Evolutionary conservation across 441 rosid species (phyloP).

Genomic region (Adansonia rubrostipa): DNA sequence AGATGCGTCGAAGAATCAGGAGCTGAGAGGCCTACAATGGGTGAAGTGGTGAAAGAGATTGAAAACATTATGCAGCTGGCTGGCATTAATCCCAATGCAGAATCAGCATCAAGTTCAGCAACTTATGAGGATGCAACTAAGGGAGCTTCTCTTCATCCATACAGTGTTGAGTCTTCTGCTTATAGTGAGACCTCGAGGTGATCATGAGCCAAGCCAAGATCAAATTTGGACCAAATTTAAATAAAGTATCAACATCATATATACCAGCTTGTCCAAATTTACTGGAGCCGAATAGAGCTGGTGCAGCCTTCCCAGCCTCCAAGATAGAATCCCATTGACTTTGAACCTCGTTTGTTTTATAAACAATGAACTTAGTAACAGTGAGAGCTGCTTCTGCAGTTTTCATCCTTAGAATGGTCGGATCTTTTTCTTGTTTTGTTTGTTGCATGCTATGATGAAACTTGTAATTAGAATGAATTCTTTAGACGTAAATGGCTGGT

Average conservation of each 20-base stretch:
- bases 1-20: slow-evolving; percentile 66
- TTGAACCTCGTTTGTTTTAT: not conserved
- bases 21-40: slow-evolving; percentile 67
- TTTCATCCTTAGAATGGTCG: not conserved
- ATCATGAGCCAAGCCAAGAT: not conserved
- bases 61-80: slow-evolving; percentile 68
- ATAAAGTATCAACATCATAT: not conserved
- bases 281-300: not conserved
- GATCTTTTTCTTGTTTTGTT: not conserved
- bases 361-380: not conserved
- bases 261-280: not conserved
- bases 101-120: slow-evolving; percentile 63
- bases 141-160: slow-evolving; percentile 43
- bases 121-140: slow-evolving; percentile 40
- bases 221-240: not conserved
- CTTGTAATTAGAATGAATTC: not conserved
- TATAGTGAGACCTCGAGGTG: slow-evolving; percentile 35
- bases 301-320: not conserved
- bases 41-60: slow-evolving; percentile 77
- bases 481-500: too few relatives aligned
- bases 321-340: slow-evolving; percentile 40
- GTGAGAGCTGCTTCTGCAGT: too few relatives aligned
- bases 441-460: slow-evolving; percentile 11
- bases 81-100: slow-evolving; percentile 66
- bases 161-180: slow-evolving; percentile 36